Conservation (phyloP, 805 yeast genomes). For the Candida succiphila region DNA sequence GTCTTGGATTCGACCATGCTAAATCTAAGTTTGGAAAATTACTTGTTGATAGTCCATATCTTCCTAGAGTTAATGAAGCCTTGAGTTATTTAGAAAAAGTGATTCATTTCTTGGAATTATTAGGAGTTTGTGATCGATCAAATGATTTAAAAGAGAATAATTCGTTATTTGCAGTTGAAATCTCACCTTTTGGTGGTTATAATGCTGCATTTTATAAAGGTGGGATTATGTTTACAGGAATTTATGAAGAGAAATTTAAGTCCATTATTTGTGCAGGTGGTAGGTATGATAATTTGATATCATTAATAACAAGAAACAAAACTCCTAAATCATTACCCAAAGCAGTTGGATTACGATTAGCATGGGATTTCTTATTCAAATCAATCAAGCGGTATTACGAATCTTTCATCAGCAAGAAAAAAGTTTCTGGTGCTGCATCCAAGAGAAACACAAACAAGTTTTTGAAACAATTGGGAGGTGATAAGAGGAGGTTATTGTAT, state of each 20-base stretch:
- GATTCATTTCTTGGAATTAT: slow-evolving; percentile 36
- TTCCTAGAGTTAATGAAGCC: slow-evolving; percentile 52
- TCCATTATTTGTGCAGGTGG: slow-evolving; percentile 84
- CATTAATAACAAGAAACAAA: slow-evolving; percentile 47
- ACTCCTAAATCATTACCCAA: slow-evolving; percentile 25
- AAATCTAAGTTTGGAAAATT: slow-evolving; percentile 51
- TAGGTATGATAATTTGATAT: slow-evolving; percentile 70
- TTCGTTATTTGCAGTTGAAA: slow-evolving; percentile 25
- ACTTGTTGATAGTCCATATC: slow-evolving; percentile 64
- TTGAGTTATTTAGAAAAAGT: slow-evolving; percentile 55
- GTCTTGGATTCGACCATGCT: slow-evolving; percentile 57
- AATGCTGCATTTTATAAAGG: slow-evolving; percentile 69
- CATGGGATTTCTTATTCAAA: slow-evolving; percentile 55
- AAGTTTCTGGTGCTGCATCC: neutral
- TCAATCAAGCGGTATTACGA: slow-evolving; percentile 39
- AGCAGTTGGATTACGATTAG: slow-evolving; percentile 84
- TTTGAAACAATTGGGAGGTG: slow-evolving; percentile 20
- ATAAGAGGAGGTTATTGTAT: slow-evolving; percentile 18
- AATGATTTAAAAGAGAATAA: slow-evolving; percentile 18
- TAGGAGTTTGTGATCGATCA: slow-evolving; percentile 35
- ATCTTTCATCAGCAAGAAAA: slow-evolving; percentile 14
- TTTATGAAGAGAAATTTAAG: slow-evolving; percentile 48
- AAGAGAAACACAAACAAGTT: slow-evolving; percentile 21
- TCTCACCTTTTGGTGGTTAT: slow-evolving; percentile 80
- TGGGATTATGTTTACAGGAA: slow-evolving; percentile 84